A percentile compares a stretch with the other conserved stretches of the same genome.
Evolutionary conservation across 257 asterid genomes (phyloP).

Genomic region (Nicotiana attenuata): DNA sequence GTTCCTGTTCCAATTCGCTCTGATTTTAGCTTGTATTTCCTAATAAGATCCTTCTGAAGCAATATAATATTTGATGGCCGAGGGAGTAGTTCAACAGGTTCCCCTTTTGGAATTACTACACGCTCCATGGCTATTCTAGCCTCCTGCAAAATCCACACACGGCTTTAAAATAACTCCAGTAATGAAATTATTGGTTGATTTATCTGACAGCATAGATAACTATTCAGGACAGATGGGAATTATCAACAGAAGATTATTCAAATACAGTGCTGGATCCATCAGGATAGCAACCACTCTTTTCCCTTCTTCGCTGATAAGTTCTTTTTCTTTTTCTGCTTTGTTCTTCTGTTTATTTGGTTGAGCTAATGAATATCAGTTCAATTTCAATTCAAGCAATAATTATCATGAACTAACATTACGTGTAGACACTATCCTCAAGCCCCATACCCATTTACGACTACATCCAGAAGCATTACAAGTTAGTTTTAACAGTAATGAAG

Average conservation of each 20-base stretch:
- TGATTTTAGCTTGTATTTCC: slow-evolving; percentile 69
- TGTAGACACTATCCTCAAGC: not conserved
- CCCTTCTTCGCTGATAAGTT: not conserved
- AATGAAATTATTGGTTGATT: not conserved
- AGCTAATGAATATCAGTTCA: not conserved
- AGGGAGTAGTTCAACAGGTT: slow-evolving; percentile 77
- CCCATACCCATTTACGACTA: not conserved
- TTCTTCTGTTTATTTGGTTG: not conserved
- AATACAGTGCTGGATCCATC: not conserved
- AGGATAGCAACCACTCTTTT: not conserved
- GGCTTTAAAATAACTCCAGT: not conserved
- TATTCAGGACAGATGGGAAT: not conserved
- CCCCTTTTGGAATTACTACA: slow-evolving; percentile 79
- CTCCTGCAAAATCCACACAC: slow-evolving; percentile 41
- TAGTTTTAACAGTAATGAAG: not conserved
- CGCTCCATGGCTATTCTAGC: slow-evolving; percentile 83
- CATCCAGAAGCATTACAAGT: not conserved
- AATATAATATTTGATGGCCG: slow-evolving; percentile 57
- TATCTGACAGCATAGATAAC: not conserved
- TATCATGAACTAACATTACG: not conserved
- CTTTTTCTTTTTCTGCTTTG: not conserved
- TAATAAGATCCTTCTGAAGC: slow-evolving; percentile 86
- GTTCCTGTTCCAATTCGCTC: slow-evolving; percentile 66
- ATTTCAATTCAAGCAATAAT: not conserved
- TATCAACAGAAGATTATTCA: not conserved